Percentiles rank a stretch among this genome's conserved stretches.
Evolutionary conservation across 2,329 filamentous ascomycete species (phyloP).

Genomic region (Aspergillus sp.): DNA sequence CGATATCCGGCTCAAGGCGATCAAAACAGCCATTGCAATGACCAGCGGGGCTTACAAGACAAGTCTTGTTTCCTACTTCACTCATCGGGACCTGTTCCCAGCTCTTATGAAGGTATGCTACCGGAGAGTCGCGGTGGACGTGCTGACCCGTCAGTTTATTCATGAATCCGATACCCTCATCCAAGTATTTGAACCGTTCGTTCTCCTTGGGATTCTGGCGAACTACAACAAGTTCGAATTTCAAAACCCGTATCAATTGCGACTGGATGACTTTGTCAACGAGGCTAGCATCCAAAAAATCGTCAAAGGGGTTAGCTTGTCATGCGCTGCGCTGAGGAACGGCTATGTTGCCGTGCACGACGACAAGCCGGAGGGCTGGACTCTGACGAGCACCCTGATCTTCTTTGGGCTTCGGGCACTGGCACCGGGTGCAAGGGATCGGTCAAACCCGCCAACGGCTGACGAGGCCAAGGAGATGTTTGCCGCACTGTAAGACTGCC

Average conservation of each 20-base stretch:
- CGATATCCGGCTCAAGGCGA: constrained; percentile 66
- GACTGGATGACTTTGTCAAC: constrained; percentile 92
- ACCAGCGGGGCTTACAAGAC: constrained; percentile 94
- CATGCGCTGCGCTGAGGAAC: constrained; percentile 58
- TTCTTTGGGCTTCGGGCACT: constrained; percentile 78
- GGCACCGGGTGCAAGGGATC: constrained; percentile 57
- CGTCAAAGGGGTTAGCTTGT: constrained; percentile 62
- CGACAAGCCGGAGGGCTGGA: constrained; percentile 85
- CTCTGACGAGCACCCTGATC: constrained; percentile 65
- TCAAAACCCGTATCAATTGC: constrained; percentile 87
- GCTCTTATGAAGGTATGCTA: constrained; percentile 75
- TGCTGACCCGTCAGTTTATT: constrained; percentile 52
- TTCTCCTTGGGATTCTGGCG: constrained; percentile 73
- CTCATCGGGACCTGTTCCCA: constrained; percentile 87
- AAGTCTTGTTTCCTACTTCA: constrained; percentile 86
- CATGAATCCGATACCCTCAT: constrained; percentile 62
- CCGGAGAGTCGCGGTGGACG: neutral
- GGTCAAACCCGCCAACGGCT: constrained; percentile 52
- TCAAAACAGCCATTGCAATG: constrained; percentile 71
- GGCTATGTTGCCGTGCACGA: constrained; percentile 81
- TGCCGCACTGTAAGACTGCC: constrained; percentile 51
- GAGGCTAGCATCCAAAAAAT: constrained; percentile 77
- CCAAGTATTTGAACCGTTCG: constrained; percentile 63
- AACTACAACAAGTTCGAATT: constrained; percentile 99
- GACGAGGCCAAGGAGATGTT: constrained; percentile 80